Evolutionary conservation across 495 filamentous ascomycete species (phyloP), one percentile per base, ranked within the genome.

Genomic region (Xylaria longipes): DNA sequence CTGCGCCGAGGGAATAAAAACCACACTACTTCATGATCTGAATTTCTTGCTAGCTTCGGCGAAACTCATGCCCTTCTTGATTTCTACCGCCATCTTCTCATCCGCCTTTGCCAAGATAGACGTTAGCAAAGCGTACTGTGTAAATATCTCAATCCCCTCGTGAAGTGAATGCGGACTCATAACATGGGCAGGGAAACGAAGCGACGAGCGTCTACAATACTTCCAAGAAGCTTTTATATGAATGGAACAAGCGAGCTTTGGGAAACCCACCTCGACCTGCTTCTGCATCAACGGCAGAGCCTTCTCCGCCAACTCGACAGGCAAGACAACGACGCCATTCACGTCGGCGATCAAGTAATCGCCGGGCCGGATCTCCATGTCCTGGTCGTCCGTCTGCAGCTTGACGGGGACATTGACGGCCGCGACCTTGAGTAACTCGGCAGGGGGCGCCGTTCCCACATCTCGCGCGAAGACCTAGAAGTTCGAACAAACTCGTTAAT

Each of bases 261-360:
- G 14, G 37, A 35, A 35, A 61, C 66, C 15, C n/a, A 69, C 66
- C 52, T 81, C 84, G 41, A 86, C 84, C 73, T 87, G 81, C 75
- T 79, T 81, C 27, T 78, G 78, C 80, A 91, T 83, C 54, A 86
- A 73, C 35, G 80, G 81, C 33, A 88, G 58, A 7, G 82, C 84
- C 73, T 81, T 72, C 73, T 85, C 83, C 11, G 82, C 86, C 60
- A 89, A 63, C 27, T 80, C 83, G 54, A 73, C 76, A 3, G 83
- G 83, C 15, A 85, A 64, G 9, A 83, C 79, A 0, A 89, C 87
- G 0, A 89, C 87, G 3, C 89, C 89, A 71, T 91, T 86, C 22
- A 84, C 54, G 63, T 91, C 88, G 0, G 81, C 88, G 22, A 91
- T 76, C 35, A 91, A 72, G 69, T 88, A 89, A 71, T 91, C 89